Evolutionary conservation across 2,329 filamentous ascomycete genomes (phyloP), one percentile per base, ranked within the genome.

Genomic region (Fusarium nisikadoi): DNA sequence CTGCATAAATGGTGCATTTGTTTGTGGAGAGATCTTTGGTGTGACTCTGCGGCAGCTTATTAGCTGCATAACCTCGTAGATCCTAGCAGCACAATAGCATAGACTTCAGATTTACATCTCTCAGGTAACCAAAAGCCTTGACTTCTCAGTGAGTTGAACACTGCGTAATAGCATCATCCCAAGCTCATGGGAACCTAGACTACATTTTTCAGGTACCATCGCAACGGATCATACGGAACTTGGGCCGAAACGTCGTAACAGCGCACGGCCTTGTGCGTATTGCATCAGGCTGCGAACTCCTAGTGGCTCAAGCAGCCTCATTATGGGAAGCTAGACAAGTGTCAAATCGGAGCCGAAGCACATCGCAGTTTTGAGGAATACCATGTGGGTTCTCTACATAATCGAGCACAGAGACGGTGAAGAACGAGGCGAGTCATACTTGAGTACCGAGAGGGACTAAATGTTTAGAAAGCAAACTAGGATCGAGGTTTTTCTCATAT

Each of bases 401-500:
- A n/a, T n/a, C 7, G 14, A 53, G 57, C 54, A 27, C 25, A 54
- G 63, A 68, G 53, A 68, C 65, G 65, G 65, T 68, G 65, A 68
- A 42, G 56, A 35, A 53, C 36, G 13, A 42, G 54, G 36, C 55
- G 41, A 67, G 63, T 49, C 64, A 67, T 47, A 31, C 12, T 54
- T 42, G 19, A 42, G 46, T 45, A 27, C 31, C 25, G 17, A 43
- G 25, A 25, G 19, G 14, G 25, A 16, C 58, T 45, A 57, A 38
- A 19, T 8, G 10, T 29, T 59, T 23, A 27, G 47, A 19, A 23
- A 36, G 16, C 19, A 39, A 33, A 33, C 31, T 14, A 41, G 4
- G 19, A 38, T 38, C 25, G 25, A 31, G 25, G 19, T 1, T 38
- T 19, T 36, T 61, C 9, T 27, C 23, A 25, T 23, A 36, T 33